Evolutionary conservation across 768 basidiomycete genomes (phyloP), one percentile per base, ranked within the genome.

Genomic region (Kwoniella sp.): DNA sequence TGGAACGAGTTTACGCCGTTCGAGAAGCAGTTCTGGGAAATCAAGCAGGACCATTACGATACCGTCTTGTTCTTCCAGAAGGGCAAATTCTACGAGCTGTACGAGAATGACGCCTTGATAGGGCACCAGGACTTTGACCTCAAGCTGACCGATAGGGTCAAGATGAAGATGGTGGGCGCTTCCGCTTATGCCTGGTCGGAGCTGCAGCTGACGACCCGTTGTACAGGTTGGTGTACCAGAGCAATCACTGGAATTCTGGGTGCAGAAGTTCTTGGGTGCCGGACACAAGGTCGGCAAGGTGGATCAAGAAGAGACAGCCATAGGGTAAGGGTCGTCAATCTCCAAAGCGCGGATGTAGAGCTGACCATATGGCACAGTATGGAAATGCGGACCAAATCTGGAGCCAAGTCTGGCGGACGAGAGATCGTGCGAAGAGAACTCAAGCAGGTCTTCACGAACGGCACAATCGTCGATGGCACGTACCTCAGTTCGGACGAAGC

Each of bases 61-160:
- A 99, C 95, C 15, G 86, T 95, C 36, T 75, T 98, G 40, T 96
- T 98, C 79, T 99, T 98, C 77, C 95, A 99, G 76, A 98, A 99
- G 82, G 95, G 95, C 34, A 73, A 77, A 46, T 69, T 69, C 53
- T 76, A 73, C 49, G 75, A 77, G 60, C 76, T 95, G n/a, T 96
- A 98, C 65, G 93, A 96, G 75, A 87, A 95, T 49, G 93, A 98
- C 73, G 93, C 93, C 0, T 80, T 62, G 51, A 81, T 89, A 44
- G 95, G 95, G 0, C 90, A 98, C 72, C 85, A 84, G 63, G 84
- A 92, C 49, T 99, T 99, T 69, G 95, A 98, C 63, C 77, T 99
- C 51, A 98, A 99, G 65, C 60, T 79, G 26, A 79, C 78, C 0
- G 77, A 85, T 49, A 78, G 95, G 56, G 95, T 98, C 39, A 98